Conservation (phyloP, 2,329 filamentous ascomycete species). For the Trichoderma breve region DNA sequence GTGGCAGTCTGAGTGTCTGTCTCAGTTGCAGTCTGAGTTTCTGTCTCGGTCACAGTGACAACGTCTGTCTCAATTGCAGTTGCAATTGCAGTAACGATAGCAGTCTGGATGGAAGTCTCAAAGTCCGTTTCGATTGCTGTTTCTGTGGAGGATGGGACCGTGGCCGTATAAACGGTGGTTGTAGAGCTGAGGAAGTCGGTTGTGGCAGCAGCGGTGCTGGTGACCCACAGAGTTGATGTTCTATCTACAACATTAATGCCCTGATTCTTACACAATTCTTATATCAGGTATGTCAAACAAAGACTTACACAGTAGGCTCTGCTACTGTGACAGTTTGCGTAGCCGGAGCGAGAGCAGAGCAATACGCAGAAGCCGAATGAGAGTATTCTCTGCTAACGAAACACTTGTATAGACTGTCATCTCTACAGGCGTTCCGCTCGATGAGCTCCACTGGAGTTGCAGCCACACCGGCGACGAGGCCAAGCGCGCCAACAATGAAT, state of each 20-base stretch:
- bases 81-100: neutral
- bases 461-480: slow-evolving; percentile 1
- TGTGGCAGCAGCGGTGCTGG: slow-evolving; percentile 17
- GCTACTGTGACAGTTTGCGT: slow-evolving; percentile 23
- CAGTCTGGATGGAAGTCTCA: neutral
- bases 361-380: slow-evolving; percentile 24
- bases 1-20: neutral
- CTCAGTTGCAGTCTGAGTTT: slow-evolving; percentile 20
- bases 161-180: slow-evolving; percentile 25
- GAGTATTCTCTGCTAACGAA: slow-evolving; percentile 26
- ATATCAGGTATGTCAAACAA: neutral
- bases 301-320: slow-evolving; percentile 21
- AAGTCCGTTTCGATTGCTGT: slow-evolving; percentile 14
- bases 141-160: slow-evolving; percentile 24
- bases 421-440: slow-evolving; percentile 24
- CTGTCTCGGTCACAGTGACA: neutral
- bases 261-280: neutral
- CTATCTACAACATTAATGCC: neutral
- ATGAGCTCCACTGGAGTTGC: slow-evolving; percentile 17
- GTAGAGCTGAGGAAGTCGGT: slow-evolving; percentile 21
- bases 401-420: slow-evolving; percentile 27
- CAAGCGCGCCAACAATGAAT: slow-evolving; percentile 13
- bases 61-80: neutral
- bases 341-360: slow-evolving; percentile 23
- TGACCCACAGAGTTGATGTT: slow-evolving; percentile 20